Evolutionary conservation across 2,329 filamentous ascomycete species (phyloP), one percentile per base, ranked within the genome.

Genomic region (Fusarium neocosmosporiellum): DNA sequence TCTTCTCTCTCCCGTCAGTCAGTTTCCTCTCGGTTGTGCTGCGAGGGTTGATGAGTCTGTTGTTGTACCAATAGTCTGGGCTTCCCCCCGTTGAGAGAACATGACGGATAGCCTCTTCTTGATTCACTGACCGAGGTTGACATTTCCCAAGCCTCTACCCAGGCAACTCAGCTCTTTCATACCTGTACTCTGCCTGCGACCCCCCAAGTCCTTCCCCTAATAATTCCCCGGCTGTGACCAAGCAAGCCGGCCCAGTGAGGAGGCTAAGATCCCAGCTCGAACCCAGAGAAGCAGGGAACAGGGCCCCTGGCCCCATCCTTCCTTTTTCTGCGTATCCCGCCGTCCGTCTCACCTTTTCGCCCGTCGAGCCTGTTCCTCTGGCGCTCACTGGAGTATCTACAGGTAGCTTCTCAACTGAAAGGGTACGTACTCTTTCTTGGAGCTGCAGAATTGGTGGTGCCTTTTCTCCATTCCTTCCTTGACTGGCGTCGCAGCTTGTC

Each of bases 401-500:
- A 65, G 66, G 65, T 60, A 68, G 50, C 39, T 63, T 61, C 54
- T 70, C 61, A 72, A 72, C 66, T 65, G 57, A 68, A 65, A 74
- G 64, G 27, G 64, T 71, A 66, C 59, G 71, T 73, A 71, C 53
- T 64, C 29, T 18, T 46, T 46, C 11, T 10, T n/a, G 33, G 34
- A 50, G 46, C 46, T 54, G 31, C 46, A 31, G 43, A 33, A 39
- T 22, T 33, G 29, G 36, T 61, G 59, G 70, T 68, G 67, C 65
- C 36, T 54, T 60, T 64, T 61, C 55, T 64, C 70, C 67, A 70
- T 77, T 66, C 71, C 70, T 65, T 72, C 61, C 64, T 61, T 65
- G 55, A 63, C 62, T 72, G 66, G 72, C 63, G 70, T 76, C 69
- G 71, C 67, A 73, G 72, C 74, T 71, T 77, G 72, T 76, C 75